Percentiles rank a stretch among this genome's conserved stretches.
Evolutionary conservation across 2,329 filamentous ascomycete species (phyloP).

Genomic region (Fonsecaea nubica): DNA sequence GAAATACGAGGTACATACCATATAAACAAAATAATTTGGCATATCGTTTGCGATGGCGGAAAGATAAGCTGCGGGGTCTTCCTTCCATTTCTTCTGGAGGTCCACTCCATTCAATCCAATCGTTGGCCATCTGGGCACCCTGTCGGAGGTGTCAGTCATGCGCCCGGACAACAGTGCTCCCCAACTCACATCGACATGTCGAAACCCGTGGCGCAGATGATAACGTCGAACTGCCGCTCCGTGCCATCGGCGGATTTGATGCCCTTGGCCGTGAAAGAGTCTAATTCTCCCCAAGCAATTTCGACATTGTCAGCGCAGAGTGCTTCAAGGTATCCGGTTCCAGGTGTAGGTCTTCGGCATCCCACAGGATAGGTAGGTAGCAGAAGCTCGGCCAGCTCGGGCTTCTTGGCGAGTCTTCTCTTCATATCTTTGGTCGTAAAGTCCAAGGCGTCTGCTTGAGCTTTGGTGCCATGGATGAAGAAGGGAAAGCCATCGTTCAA

Average conservation of each 20-base stretch:
- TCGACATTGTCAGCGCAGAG: conserved; percentile 44
- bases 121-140: conserved; percentile 51
- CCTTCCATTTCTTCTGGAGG: conserved; percentile 53
- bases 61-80: conserved; percentile 43
- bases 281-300: conserved; percentile 47
- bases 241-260: conserved; percentile 49
- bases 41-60: conserved; percentile 38
- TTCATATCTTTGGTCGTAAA: conserved; percentile 3
- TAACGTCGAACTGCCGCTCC: conserved; percentile 48
- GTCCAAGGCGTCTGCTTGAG: neutral
- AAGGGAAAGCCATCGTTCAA: conserved; percentile 2
- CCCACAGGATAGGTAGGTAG: conserved; percentile 2
- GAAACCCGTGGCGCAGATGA: conserved; percentile 54
- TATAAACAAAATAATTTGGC: conserved; percentile 46
- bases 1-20: neutral
- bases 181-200: conserved; percentile 38
- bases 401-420: conserved; percentile 42
- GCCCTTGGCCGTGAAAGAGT: conserved; percentile 47
- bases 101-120: conserved; percentile 46
- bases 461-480: conserved; percentile 1
- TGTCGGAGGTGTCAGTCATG: too few relatives aligned
- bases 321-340: conserved; percentile 59
- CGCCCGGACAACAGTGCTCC: too few relatives aligned
- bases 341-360: conserved; percentile 55
- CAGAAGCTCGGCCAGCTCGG: conserved; percentile 2